Evolutionary conservation across 2,329 filamentous ascomycete genomes (phyloP).

Genomic region (Dothistroma septosporum): DNA sequence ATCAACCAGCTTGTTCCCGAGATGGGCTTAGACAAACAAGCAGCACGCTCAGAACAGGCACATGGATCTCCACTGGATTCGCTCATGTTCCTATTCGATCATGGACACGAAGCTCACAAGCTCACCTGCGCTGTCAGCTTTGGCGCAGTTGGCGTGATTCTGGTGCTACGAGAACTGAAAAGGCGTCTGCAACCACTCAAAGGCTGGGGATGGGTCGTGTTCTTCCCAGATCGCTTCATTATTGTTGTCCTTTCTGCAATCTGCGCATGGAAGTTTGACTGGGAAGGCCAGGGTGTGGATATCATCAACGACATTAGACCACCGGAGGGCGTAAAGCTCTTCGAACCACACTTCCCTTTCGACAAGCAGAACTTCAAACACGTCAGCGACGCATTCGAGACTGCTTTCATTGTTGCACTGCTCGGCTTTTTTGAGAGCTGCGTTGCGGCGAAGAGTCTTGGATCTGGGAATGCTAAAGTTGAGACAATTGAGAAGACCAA

Average conservation of each 20-base stretch:
- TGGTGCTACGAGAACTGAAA: slow-evolving; percentile 79
- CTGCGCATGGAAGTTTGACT: slow-evolving; percentile 69
- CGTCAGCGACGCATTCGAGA: slow-evolving; percentile 80
- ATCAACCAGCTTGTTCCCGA: slow-evolving; percentile 93
- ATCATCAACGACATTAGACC: slow-evolving; percentile 79
- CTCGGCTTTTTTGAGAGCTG: slow-evolving; percentile 99
- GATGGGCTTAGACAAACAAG: slow-evolving; percentile 67
- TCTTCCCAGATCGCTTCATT: slow-evolving; percentile 84
- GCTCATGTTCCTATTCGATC: slow-evolving; percentile 69
- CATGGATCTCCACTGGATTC: slow-evolving; percentile 88
- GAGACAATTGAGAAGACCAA: slow-evolving; percentile 45
- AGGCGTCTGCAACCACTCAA: slow-evolving; percentile 73
- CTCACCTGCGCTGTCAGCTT: slow-evolving; percentile 74
- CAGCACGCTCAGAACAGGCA: slow-evolving; percentile 60
- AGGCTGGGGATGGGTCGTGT: slow-evolving; percentile 64
- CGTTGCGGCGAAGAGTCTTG: slow-evolving; percentile 88
- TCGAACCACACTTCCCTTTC: slow-evolving; percentile 84
- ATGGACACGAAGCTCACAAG: slow-evolving; percentile 63
- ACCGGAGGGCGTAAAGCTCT: slow-evolving; percentile 56
- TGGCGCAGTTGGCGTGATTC: slow-evolving; percentile 79
- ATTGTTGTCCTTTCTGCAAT: slow-evolving; percentile 83
- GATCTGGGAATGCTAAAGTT: slow-evolving; percentile 52
- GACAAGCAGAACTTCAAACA: slow-evolving; percentile 70
- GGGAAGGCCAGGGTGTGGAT: slow-evolving; percentile 75
- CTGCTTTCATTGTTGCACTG: slow-evolving; percentile 86